Conservation (phyloP, 768 basidiomycete genomes). For the Gymnopilus junonius region DNA sequence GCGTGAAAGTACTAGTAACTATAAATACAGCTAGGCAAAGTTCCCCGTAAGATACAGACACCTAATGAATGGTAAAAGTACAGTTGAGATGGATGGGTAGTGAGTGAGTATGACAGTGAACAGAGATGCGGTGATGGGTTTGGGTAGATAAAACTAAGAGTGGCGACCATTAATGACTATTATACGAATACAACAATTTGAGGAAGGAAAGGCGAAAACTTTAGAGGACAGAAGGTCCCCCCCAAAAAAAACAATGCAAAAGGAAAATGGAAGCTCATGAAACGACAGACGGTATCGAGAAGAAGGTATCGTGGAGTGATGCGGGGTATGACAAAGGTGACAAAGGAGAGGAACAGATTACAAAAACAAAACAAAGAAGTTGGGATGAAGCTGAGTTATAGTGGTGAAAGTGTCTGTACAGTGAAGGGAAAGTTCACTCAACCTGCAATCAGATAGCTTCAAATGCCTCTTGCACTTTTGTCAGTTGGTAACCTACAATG, state of each 20-base stretch:
- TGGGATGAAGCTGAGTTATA: constrained; percentile 2
- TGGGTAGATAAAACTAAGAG: constrained; percentile 6
- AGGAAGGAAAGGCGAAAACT: not conserved
- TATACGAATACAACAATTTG: not conserved
- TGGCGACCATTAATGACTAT: not conserved
- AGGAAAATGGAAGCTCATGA: constrained; percentile 6
- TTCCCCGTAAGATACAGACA: not conserved
- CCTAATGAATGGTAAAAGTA: constrained; percentile 25
- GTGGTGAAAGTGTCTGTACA: constrained; percentile 9
- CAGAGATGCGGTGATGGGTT: not conserved
- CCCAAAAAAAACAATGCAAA: not conserved
- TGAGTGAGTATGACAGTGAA: constrained; percentile 6
- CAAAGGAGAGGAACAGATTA: not conserved
- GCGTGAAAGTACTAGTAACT: constrained; percentile 1
- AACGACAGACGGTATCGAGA: constrained; percentile 10
- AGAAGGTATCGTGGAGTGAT: constrained; percentile 15
- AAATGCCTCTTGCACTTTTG: constrained; percentile 50
- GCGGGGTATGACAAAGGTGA: constrained; percentile 7
- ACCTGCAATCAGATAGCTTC: constrained; percentile 35
- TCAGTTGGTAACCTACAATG: constrained; percentile 45
- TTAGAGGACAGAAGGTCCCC: constrained; percentile 8
- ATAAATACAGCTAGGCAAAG: constrained; percentile 20
- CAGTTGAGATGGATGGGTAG: constrained; percentile 15
- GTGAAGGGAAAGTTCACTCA: constrained; percentile 5
- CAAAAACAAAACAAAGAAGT: not conserved